Evolutionary conservation across 148 eudicot species (phyloP), one percentile per base, ranked within the genome.

Genomic region (Camellia sinensis): DNA sequence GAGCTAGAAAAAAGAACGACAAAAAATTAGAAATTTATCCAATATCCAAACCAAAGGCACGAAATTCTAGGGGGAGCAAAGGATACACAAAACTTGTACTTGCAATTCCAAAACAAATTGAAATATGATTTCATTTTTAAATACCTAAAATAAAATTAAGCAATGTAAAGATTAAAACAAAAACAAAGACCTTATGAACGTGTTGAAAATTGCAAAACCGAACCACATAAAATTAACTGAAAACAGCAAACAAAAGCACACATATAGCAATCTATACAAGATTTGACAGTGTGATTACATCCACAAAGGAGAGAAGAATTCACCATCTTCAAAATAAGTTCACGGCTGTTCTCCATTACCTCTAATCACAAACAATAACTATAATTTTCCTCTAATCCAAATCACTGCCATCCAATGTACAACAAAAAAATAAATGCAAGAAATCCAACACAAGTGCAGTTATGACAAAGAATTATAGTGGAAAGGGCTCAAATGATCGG

Each of bases 1-100:
- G 57, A 74, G 73, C 53, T 53, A 54, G 29, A 56, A 82, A 46
- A 40, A 11, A 56, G 45, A 72, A 67, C 64, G 40, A 65, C 43
- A 43, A 50, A 21, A 54, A 8, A 71, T 76, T 19, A 71, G 46
- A 72, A 65, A 70, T 71, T 45, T 62, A 76, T 43, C 5, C 62
- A 59, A 11, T 73, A 56, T 54, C 18, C 48, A 41, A 1, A 41
- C 18, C 48, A 41, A 1, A 41, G 44, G 11, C 1, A 14, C 53
- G 6, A 78, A 17, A 29, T 77, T 64, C 61, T 50, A 29, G 17
- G 19, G 5, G 11, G 21, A 37, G 73, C 15, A 46, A 70, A 46
- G 6, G 46, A 7, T 18, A 46, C 40, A 10, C 19, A 70, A 19
- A 50, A 48, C 5, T 0, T 21, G 5, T 73, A 53, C 12, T 53